Percentiles rank a stretch among this genome's conserved stretches.
Evolutionary conservation across 2,329 filamentous ascomycete species (phyloP).

Genomic region (Fusarium aywerte): DNA sequence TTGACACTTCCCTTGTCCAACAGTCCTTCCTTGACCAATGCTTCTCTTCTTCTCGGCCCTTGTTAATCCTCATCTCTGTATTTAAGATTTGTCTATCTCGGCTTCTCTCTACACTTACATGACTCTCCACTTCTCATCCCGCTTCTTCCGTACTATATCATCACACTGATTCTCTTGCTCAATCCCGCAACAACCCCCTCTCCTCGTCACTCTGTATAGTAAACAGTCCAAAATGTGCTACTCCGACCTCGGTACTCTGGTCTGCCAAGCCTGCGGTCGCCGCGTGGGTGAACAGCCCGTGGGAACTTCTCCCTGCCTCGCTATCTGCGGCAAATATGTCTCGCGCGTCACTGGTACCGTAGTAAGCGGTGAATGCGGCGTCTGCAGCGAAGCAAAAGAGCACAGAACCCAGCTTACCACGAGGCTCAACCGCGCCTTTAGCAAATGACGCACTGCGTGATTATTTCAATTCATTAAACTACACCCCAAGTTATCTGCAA

Average conservation of each 20-base stretch:
- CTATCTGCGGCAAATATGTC: constrained; percentile 45
- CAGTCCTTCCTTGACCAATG: constrained; percentile 5
- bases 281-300: constrained; percentile 41
- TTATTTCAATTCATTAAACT: constrained; percentile 5
- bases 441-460: constrained; percentile 29
- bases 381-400: constrained; percentile 40
- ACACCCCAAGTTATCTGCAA: background rate
- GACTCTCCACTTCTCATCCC: constrained; percentile 11
- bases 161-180: background rate
- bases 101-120: constrained; percentile 22
- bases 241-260: constrained; percentile 40
- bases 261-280: constrained; percentile 40
- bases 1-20: constrained; percentile 3
- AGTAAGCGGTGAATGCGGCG: constrained; percentile 42
- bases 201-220: background rate
- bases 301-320: constrained; percentile 41
- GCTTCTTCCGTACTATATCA: constrained; percentile 17
- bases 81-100: constrained; percentile 15
- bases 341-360: constrained; percentile 42
- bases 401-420: constrained; percentile 35
- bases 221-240: constrained; percentile 36
- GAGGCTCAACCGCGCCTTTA: constrained; percentile 42
- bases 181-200: background rate
- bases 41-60: constrained; percentile 1
- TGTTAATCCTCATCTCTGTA: constrained; percentile 19